Conservation (phyloP, 169 alveolate species). For the Babesia bovis region DNA sequence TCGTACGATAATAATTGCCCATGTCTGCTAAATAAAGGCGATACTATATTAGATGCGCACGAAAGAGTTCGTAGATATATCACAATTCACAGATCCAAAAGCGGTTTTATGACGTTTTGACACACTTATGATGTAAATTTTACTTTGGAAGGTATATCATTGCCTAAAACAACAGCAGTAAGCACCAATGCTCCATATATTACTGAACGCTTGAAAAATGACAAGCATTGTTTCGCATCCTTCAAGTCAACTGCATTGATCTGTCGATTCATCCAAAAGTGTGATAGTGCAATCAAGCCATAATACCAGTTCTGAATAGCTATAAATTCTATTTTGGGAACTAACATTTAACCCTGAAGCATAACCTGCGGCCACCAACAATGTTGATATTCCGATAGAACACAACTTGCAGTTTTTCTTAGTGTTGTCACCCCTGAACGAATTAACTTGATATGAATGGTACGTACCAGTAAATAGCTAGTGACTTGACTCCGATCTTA, state of each 20-base stretch:
- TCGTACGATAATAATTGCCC: too few species aligned
- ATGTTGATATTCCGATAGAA: slow-evolving; percentile 34
- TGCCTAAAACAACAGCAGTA: slow-evolving; percentile 42
- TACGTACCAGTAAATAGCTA: slow-evolving; percentile 88
- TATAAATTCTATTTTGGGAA: too few species aligned
- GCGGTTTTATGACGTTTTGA: too few species aligned
- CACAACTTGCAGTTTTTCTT: slow-evolving; percentile 27
- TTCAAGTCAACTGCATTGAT: slow-evolving; percentile 37
- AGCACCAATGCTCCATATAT: slow-evolving; percentile 50
- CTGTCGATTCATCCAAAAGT: slow-evolving; percentile 54
- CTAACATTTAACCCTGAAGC: slow-evolving; percentile 31
- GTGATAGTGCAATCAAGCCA: slow-evolving; percentile 31
- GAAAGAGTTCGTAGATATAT: too few species aligned
- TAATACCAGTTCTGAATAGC: slow-evolving; percentile 33
- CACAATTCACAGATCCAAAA: too few species aligned
- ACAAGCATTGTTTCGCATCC: slow-evolving; percentile 41
- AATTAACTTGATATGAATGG: slow-evolving; percentile 62
- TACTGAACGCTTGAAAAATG: slow-evolving; percentile 47
- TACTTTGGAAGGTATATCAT: slow-evolving; percentile 1
- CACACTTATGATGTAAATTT: background rate
- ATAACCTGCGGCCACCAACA: slow-evolving; percentile 61
- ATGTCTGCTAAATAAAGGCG: too few species aligned
- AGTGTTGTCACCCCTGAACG: slow-evolving; percentile 57
- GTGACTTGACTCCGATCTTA: slow-evolving; percentile 82
- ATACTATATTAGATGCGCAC: too few species aligned